Evolutionary conservation across 106 monocot genomes (phyloP), one percentile per base, ranked within the genome.

Genomic region (Phalaenopsis equestris): DNA sequence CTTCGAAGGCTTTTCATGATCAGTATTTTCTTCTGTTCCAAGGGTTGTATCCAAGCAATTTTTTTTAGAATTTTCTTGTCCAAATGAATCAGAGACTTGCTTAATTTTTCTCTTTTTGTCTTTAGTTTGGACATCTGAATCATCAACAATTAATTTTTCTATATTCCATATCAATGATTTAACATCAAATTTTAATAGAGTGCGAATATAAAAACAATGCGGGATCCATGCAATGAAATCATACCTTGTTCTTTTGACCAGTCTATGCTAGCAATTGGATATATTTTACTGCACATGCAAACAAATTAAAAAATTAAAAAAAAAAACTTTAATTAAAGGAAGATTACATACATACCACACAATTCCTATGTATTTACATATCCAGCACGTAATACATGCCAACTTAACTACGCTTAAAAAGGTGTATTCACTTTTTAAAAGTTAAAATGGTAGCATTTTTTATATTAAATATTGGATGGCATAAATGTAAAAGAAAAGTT

Each of bases 41-140:
- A 9, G 12, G 57, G 1, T 36, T 73, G 18, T 67, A 19, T 70
- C 84, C 58, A 72, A 46, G 36, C 46, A 18, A 46, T 24, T 58
- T 39, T 41, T 70, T 52, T 79, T 67, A 75, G 61, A 18, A 78
- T 56, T 49, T 78, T 78, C 83, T 56, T 30, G 80, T 47, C 41
- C 78, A 61, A 10, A 8, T 14, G 80, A 56, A 68, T 70, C 73
- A 75, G 68, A 55, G 52, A 41, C 46, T n/a, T 16, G 42, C 56
- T 89, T 86, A 39, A 52, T 75, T 61, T 81, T 84, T 75, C 41
- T 81, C 55, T 81, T 85, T 85, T 85, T 87, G 3, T 79, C 73
- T 73, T 90, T 85, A 17, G 61, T 79, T 80, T 83, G 61, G 18
- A 6, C 80, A 78, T 70, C 42, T 8, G 12, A 49, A 38, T 75